Percentiles rank a stretch among this genome's conserved stretches.
These are phyloP conservation scores for Verticillium tricorpus DNA, from an alignment of 2,329 filamentous ascomycete genomes.

Conservation along the genomic window DNA sequence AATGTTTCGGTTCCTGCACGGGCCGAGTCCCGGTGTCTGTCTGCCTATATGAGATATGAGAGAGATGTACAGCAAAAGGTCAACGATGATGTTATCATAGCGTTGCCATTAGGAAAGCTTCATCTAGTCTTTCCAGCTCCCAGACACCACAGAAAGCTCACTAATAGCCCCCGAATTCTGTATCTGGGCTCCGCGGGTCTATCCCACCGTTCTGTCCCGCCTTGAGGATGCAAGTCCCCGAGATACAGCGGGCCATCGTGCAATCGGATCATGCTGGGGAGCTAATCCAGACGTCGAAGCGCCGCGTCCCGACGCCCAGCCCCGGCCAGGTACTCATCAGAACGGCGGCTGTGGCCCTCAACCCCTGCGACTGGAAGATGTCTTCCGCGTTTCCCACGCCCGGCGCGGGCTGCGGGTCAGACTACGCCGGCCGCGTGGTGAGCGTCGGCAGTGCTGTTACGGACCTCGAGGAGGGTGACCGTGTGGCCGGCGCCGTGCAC, in stretches of 20 bases:
- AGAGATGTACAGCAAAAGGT: too few species aligned
- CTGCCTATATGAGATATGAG: too few species aligned
- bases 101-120: too few species aligned
- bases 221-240: neutral
- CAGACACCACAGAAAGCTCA: too few species aligned
- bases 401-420: conserved; percentile 25
- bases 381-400: conserved; percentile 17
- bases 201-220: too few species aligned
- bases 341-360: conserved; percentile 26
- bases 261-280: neutral
- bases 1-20: too few species aligned
- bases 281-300: neutral
- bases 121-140: too few species aligned
- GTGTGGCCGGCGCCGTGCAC: conserved; percentile 18
- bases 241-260: conserved; percentile 2
- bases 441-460: conserved; percentile 14
- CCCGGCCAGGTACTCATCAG: conserved; percentile 14
- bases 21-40: too few species aligned
- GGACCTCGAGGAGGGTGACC: conserved; percentile 17
- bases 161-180: too few species aligned
- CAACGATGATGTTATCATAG: too few species aligned
- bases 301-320: neutral
- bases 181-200: too few species aligned
- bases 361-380: conserved; percentile 30
- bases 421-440: conserved; percentile 28